A percentile compares a stretch with the other conserved stretches of the same genome.
Conservation (phyloP, 805 yeast species). For the Starmerella sp. region DNA sequence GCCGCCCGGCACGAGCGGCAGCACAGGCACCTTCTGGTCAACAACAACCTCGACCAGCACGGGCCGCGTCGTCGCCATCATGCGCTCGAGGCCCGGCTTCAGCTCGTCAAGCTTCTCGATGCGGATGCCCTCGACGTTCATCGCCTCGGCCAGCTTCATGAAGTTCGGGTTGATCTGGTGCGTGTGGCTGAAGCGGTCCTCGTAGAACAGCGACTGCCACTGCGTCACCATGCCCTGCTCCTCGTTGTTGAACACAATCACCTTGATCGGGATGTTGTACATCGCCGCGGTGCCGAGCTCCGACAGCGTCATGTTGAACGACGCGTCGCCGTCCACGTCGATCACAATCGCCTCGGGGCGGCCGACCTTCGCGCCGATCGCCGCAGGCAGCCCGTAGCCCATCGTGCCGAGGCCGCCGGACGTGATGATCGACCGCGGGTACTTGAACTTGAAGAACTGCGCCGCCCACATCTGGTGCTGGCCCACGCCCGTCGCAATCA, state of each 20-base stretch:
- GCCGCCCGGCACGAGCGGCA: constrained; percentile 98
- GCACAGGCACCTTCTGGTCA: constrained; percentile 85
- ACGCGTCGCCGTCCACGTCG: constrained; percentile 97
- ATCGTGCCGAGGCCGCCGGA: constrained; percentile 98
- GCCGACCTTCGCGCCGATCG: constrained; percentile 96
- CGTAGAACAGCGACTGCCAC: constrained; percentile 97
- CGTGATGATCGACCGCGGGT: constrained; percentile 89
- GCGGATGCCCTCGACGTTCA: constrained; percentile 80
- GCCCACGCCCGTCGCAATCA: constrained; percentile 96
- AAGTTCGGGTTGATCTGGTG: constrained; percentile 94
- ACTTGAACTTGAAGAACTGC: constrained; percentile 88
- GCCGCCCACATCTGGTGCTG: constrained; percentile 99
- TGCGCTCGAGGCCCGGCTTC: constrained; percentile 46
- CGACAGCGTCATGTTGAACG: constrained; percentile 94
- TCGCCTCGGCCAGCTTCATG: constrained; percentile 83
- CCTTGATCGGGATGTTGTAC: constrained; percentile 81
- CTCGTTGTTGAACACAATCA: constrained; percentile 83
- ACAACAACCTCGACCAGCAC: constrained; percentile 81
- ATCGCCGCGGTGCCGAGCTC: constrained; percentile 93
- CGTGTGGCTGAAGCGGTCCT: constrained; percentile 94
- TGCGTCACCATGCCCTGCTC: constrained; percentile 99
- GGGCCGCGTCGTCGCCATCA: constrained; percentile 70
- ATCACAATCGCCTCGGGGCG: constrained; percentile 89
- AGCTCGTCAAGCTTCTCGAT: constrained; percentile 59
- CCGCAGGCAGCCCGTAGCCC: constrained; percentile 97